Base-by-base conservation (phyloP, 1,284 basidiomycete species). In the Taiwanofungus camphoratus region DNA sequence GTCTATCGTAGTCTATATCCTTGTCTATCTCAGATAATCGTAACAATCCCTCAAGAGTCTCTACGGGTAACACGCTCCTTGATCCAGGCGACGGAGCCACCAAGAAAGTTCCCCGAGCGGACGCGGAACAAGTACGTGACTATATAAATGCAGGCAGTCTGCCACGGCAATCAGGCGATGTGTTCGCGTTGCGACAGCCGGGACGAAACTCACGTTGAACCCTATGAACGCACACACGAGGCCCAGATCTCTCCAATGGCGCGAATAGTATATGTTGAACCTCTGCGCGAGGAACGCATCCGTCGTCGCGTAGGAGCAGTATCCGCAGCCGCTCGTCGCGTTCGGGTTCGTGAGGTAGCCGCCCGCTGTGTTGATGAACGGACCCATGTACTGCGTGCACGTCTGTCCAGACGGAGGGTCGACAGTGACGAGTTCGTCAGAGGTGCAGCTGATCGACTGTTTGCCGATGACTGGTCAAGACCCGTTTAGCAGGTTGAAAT, bases 331-430 rank as follows among this genome's bases (percentile, higher is more conserved):
- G 11, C 60, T 57, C 2, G 70, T 72, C 0, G 76, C 77, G 35
- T 67, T 54, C 1, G 77, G 71, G 63, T 91, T 82, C 39, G 70
- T 63, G 31, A 92, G 51, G 60, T 88, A 88, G 1, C 86, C 89
- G 3, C 79, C 82, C 19, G 67, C 63, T 15, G 57, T 53, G 0
- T 58, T 44, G 29, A 85, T 78, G 55, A 74, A 90, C 2, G 65
- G 52, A n/a, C 65, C 61, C 41, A 87, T 70, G 60, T 76, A 91
- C 11, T 72, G 49, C 3, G 54, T 56, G 53, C 87, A 92, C 0
- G 78, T 80, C 55, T 79, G 71, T 1, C 79, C 82, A 0, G 65
- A 57, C 0, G 82, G 82, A 1, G 86, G 81, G 11, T 69, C 58
- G 51, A 85, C 62, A 12, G 60, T 62, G n/a, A 64, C 61, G 51